phyloP scores from a whole-genome alignment of 2,329 filamentous ascomycete species.

The Fusarium austroafricanum region DNA sequence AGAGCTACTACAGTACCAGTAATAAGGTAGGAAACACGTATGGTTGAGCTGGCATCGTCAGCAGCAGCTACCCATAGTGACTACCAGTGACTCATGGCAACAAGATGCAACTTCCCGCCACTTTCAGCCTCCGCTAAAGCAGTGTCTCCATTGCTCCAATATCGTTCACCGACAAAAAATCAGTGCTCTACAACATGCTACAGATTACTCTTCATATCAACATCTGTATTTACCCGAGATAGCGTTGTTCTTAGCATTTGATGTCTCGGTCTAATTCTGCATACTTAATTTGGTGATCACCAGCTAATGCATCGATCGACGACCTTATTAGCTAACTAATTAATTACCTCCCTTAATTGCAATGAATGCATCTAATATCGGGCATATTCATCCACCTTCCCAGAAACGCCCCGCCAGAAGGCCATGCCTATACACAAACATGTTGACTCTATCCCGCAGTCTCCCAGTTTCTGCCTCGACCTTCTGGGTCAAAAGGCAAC shows the following conservation, averaged over 20 bases:
- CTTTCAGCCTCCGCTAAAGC: background rate
- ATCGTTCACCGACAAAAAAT: background rate
- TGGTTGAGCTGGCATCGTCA: background rate
- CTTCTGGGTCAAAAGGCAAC: background rate
- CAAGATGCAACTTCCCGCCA: constrained; percentile 7
- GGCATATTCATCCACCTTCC: constrained; percentile 1
- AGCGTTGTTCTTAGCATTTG: constrained; percentile 1
- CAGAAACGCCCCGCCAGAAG: constrained; percentile 13
- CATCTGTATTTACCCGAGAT: background rate
- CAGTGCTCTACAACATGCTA: constrained; percentile 3
- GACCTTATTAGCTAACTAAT: background rate
- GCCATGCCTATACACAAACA: background rate
- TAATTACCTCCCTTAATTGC: background rate
- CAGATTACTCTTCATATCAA: constrained; percentile 18
- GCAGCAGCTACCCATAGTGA: background rate
- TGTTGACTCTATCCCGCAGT: background rate
- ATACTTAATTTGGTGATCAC: background rate
- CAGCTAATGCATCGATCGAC: constrained; percentile 4
- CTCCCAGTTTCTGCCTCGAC: constrained; percentile 4
- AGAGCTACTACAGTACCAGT: background rate
- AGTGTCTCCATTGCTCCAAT: background rate
- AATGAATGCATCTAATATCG: background rate
- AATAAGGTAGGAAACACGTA: too few species aligned
- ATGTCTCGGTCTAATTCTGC: constrained; percentile 9
- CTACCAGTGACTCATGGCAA: background rate